Percentiles rank a stretch among this genome's conserved stretches.
Conservation (phyloP, 257 asterid species). For the Solanum habrochaites region DNA sequence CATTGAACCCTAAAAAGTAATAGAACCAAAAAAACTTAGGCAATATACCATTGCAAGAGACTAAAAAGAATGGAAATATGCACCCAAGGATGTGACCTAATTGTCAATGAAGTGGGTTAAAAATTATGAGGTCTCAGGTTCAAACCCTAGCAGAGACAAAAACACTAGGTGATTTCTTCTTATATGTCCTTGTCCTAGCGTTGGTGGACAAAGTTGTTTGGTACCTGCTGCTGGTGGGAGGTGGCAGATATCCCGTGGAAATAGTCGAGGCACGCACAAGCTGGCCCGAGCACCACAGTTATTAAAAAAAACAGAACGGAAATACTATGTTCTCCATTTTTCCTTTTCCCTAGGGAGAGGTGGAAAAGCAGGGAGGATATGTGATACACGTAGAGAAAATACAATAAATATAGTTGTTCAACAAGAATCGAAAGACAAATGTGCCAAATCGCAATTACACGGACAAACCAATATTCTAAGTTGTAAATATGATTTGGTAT, state of each 20-base stretch:
- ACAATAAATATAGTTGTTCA: background rate
- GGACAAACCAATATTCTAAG: background rate
- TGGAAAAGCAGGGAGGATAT: background rate
- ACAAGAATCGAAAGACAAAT: background rate
- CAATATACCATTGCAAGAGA: background rate
- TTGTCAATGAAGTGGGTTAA: background rate
- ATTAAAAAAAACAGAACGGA: background rate
- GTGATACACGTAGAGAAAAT: background rate
- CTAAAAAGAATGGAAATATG: background rate
- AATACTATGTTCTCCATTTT: background rate
- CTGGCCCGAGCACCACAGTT: background rate
- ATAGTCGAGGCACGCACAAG: background rate
- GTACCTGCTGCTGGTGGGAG: background rate
- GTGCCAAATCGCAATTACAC: background rate
- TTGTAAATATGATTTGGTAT: background rate
- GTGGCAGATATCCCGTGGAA: background rate
- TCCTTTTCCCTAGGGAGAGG: background rate
- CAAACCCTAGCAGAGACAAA: background rate
- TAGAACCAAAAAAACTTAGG: background rate
- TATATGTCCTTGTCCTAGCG: background rate
- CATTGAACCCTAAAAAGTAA: constrained; percentile 45
- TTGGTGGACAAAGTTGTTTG: background rate
- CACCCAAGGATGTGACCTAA: background rate
- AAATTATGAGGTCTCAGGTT: background rate
- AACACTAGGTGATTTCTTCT: background rate